These are phyloP conservation scores for Boletus rufocinnamomeus DNA, from an alignment of 768 basidiomycete genomes.

Conservation along the genomic window DNA sequence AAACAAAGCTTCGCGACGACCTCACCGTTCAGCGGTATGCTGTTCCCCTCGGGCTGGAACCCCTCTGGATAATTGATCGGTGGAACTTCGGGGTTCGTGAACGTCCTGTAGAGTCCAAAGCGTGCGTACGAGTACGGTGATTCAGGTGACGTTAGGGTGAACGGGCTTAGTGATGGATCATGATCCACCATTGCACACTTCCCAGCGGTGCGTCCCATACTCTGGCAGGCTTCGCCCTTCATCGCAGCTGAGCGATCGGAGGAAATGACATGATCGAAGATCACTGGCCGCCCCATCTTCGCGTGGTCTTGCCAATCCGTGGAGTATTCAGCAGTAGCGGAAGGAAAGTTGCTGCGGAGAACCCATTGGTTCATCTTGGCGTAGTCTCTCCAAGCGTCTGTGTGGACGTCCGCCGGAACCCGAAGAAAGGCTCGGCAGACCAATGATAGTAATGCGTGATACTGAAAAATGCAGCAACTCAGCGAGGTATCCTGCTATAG, in stretches of 20 bases:
- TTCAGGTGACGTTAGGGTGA: neutral
- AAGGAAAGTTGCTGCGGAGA: constrained; percentile 78
- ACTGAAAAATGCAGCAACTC: constrained; percentile 38
- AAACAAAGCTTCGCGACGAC: too few species aligned
- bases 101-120: constrained; percentile 47
- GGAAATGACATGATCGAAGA: constrained; percentile 86
- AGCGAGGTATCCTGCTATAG: neutral
- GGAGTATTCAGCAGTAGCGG: constrained; percentile 73
- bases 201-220: constrained; percentile 78
- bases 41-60: constrained; percentile 59
- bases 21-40: constrained; percentile 13
- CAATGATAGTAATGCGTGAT: constrained; percentile 94
- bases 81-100: constrained; percentile 74
- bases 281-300: constrained; percentile 64
- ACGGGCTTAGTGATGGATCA: constrained; percentile 39
- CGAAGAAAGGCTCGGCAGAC: constrained; percentile 89
- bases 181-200: constrained; percentile 82
- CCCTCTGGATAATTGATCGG: constrained; percentile 75
- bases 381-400: constrained; percentile 89
- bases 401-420: constrained; percentile 86
- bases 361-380: constrained; percentile 90
- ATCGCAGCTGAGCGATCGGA: constrained; percentile 87
- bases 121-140: neutral
- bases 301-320: constrained; percentile 84
- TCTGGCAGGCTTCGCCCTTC: constrained; percentile 61